These are phyloP conservation scores for Candida palmyrensis DNA, from an alignment of 805 yeast species.

Conservation along the genomic window DNA sequence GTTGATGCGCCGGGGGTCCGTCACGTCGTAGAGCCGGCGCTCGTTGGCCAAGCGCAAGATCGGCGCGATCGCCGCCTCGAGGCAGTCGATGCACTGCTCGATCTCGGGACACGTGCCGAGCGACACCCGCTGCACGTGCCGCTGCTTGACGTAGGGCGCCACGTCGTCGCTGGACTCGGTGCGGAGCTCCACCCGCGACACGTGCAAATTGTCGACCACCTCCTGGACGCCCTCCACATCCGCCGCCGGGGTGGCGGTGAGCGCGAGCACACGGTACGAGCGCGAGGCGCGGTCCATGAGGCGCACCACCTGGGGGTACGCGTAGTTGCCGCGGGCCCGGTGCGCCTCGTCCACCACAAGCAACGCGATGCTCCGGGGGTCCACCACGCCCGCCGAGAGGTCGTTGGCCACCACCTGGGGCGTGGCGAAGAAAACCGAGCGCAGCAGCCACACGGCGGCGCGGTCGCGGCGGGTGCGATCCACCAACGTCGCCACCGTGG, in stretches of 20 bases:
- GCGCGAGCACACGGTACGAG: slow-evolving; percentile 71
- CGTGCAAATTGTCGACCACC: slow-evolving; percentile 65
- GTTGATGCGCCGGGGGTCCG: slow-evolving; percentile 64
- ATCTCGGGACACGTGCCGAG: slow-evolving; percentile 55
- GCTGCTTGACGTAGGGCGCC: slow-evolving; percentile 67
- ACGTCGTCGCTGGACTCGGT: slow-evolving; percentile 83
- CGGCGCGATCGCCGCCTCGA: slow-evolving; percentile 67
- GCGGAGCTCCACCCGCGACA: slow-evolving; percentile 77
- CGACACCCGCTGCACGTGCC: slow-evolving; percentile 54
- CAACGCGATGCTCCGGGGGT: slow-evolving; percentile 71
- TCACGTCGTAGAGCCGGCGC: slow-evolving; percentile 55
- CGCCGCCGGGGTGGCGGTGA: slow-evolving; percentile 95
- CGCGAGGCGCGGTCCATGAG: slow-evolving; percentile 54
- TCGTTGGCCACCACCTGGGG: slow-evolving; percentile 97
- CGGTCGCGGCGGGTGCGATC: slow-evolving; percentile 57
- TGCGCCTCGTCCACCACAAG: slow-evolving; percentile 95
- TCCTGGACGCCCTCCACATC: slow-evolving; percentile 84
- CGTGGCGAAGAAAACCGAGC: slow-evolving; percentile 84
- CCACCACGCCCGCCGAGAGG: slow-evolving; percentile 62
- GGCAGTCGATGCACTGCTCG: slow-evolving; percentile 44
- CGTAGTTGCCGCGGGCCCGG: slow-evolving; percentile 83
- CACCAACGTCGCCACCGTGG: slow-evolving; percentile 73
- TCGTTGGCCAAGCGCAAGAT: slow-evolving; percentile 59
- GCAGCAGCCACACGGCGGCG: slow-evolving; percentile 68
- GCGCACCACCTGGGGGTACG: slow-evolving; percentile 79